phyloP scores from a whole-genome alignment of 2,329 filamentous ascomycete species.

The Trichoderma sp. region DNA sequence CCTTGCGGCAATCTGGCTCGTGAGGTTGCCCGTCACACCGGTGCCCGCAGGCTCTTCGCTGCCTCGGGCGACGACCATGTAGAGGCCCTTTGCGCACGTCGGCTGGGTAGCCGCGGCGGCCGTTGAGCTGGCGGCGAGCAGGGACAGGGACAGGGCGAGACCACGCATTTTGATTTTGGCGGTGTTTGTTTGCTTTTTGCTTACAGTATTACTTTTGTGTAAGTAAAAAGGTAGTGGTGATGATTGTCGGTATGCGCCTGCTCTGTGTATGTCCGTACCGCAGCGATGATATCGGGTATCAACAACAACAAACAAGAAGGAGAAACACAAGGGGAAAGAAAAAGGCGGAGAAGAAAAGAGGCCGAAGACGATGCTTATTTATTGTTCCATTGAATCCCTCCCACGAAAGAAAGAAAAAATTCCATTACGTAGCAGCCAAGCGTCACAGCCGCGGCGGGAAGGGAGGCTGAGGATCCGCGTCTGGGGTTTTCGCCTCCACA shows the following conservation, averaged over 20 bases:
- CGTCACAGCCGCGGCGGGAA: conserved; percentile 7
- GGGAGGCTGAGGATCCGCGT: conserved; percentile 10
- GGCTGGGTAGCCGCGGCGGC: conserved; percentile 18
- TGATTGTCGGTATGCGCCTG: background rate
- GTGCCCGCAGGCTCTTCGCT: conserved; percentile 38
- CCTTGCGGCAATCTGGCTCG: conserved; percentile 34
- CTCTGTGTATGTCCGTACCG: background rate
- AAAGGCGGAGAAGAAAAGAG: background rate
- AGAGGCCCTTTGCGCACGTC: conserved; percentile 40
- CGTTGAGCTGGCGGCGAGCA: conserved; percentile 22
- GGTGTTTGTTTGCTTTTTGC: background rate
- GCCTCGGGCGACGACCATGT: conserved; percentile 44
- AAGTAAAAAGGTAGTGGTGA: background rate
- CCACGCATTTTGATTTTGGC: conserved; percentile 14
- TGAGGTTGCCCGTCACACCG: conserved; percentile 38
- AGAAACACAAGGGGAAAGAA: background rate
- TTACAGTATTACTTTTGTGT: background rate
- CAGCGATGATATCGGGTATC: background rate
- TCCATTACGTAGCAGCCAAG: conserved; percentile 18
- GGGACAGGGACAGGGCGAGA: conserved; percentile 5
- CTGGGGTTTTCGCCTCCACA: conserved; percentile 3
- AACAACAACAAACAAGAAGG: background rate
- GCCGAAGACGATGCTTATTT: background rate
- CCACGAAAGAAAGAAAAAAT: background rate
- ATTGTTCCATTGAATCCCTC: background rate